Evolutionary conservation across 2,329 filamentous ascomycete species (phyloP).

Genomic region (Colletotrichum nymphaeae): DNA sequence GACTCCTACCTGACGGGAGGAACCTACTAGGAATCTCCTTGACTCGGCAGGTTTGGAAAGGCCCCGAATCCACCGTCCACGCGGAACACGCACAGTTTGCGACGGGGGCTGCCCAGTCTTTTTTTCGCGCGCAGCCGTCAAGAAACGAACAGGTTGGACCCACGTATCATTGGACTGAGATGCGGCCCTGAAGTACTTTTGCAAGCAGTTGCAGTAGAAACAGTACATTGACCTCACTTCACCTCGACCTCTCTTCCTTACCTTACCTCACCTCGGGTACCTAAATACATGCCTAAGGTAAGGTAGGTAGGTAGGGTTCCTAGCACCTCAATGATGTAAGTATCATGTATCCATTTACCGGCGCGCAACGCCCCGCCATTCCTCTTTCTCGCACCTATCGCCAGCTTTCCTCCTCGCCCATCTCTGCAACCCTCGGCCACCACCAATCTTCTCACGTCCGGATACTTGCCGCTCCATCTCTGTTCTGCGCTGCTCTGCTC

Average conservation of each 20-base stretch:
- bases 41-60: background rate
- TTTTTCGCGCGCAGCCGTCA: background rate
- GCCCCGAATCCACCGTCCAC: slow-evolving; percentile 6
- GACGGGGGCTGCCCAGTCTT: background rate
- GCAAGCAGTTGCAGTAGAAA: background rate
- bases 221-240: slow-evolving; percentile 1
- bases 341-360: slow-evolving; percentile 12
- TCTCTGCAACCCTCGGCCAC: background rate
- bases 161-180: background rate
- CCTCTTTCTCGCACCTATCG: slow-evolving; percentile 7
- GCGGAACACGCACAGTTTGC: background rate
- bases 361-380: slow-evolving; percentile 3
- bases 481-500: background rate
- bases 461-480: background rate
- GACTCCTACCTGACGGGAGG: background rate
- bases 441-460: background rate
- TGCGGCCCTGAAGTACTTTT: background rate
- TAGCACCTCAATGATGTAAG: background rate
- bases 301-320: background rate
- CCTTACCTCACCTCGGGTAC: background rate
- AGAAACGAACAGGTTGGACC: slow-evolving; percentile 2
- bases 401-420: slow-evolving; percentile 14
- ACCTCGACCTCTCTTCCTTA: slow-evolving; percentile 5
- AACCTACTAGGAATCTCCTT: background rate
- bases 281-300: background rate